These are phyloP conservation scores for Penicillium bovifimosum DNA, from an alignment of 495 filamentous ascomycete species.

Conservation along the genomic window DNA sequence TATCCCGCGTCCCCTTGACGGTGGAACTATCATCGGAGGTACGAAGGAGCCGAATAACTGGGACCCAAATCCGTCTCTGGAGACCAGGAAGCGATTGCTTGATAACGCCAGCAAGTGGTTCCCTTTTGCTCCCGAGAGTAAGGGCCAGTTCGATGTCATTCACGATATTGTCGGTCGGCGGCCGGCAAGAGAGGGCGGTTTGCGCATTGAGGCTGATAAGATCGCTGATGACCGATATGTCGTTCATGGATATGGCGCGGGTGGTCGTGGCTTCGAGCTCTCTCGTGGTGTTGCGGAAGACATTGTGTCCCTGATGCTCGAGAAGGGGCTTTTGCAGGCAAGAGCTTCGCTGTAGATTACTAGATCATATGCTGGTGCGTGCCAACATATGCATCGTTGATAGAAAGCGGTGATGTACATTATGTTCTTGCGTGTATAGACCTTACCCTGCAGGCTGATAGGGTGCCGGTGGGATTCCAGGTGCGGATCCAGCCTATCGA, in stretches of 20 bases:
- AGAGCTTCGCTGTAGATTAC: constrained; percentile 26
- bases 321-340: constrained; percentile 22
- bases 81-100: constrained; percentile 45
- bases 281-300: constrained; percentile 41
- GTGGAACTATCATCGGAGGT: constrained; percentile 58
- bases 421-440: neutral
- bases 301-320: constrained; percentile 27
- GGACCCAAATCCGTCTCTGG: constrained; percentile 42
- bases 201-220: constrained; percentile 39
- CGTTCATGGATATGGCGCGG: constrained; percentile 60
- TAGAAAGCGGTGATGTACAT: constrained; percentile 1
- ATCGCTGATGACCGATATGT: constrained; percentile 25
- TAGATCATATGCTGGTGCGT: constrained; percentile 7
- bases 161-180: constrained; percentile 42
- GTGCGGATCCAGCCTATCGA: too few relatives aligned
- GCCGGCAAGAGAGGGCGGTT: constrained; percentile 40
- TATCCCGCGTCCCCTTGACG: constrained; percentile 53
- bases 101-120: constrained; percentile 41
- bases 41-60: constrained; percentile 57
- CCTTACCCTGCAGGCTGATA: neutral
- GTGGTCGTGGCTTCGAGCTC: constrained; percentile 52
- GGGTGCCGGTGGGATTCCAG: neutral
- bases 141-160: constrained; percentile 40
- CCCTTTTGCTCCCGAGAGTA: constrained; percentile 34
- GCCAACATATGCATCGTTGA: neutral